Conservation (phyloP, 129 eudicot species). For the Helichrysum umbraculigerum region DNA sequence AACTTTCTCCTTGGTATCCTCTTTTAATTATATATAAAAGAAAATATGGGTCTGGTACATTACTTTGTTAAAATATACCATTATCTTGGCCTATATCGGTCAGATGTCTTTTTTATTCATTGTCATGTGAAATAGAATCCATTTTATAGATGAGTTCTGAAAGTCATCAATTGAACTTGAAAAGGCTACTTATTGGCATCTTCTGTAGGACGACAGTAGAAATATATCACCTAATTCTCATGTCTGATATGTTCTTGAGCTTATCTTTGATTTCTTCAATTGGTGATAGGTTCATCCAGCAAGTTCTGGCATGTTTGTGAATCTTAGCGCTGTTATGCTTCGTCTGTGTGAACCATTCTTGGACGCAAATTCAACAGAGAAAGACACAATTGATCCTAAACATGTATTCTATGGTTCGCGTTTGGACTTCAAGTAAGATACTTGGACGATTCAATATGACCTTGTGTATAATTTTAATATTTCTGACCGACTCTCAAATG, state of each 20-base stretch:
- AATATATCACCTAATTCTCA: too few relatives aligned
- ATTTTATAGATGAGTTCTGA: not conserved
- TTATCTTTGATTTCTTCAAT: not conserved
- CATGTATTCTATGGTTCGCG: constrained; percentile 69
- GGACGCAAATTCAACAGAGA: constrained; percentile 74
- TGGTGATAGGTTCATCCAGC: constrained; percentile 87
- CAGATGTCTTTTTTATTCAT: not conserved
- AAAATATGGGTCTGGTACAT: not conserved
- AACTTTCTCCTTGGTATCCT: too few relatives aligned
- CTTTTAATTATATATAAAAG: too few relatives aligned
- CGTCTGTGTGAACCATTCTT: constrained; percentile 89
- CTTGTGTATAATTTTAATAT: constrained; percentile 1
- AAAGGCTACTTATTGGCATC: not conserved
- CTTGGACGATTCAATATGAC: constrained; percentile 11
- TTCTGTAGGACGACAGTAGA: not conserved
- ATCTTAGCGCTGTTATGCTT: constrained; percentile 94
- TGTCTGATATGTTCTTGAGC: not conserved
- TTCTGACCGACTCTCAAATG: constrained; percentile 11
- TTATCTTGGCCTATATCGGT: not conserved
- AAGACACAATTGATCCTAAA: constrained; percentile 87
- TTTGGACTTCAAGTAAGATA: constrained; percentile 70
- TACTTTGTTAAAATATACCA: not conserved
- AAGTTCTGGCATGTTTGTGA: constrained; percentile 97
- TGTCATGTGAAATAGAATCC: not conserved
- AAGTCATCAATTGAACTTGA: not conserved